Evolutionary conservation across 257 asterid genomes (phyloP), one percentile per base, ranked within the genome.

Genomic region (Solanum bulbocastanum): DNA sequence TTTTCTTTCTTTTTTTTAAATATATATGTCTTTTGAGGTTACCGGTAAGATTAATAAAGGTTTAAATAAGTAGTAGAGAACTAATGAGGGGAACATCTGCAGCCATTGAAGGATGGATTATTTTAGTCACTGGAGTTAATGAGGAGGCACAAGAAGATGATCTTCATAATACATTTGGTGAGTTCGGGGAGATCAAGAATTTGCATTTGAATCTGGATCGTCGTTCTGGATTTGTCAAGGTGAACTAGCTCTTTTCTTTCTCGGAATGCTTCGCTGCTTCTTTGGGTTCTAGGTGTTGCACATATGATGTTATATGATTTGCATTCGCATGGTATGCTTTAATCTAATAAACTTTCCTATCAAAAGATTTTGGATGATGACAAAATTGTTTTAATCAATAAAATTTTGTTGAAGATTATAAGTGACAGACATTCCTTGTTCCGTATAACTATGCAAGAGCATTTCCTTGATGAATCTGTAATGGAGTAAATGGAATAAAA

Each of bases 51-150:
- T 25, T 78, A 40, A 42, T 14, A 25, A 78, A 42, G 25, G 62
- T 42, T 78, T 78, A 78, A 62, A 84, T 39, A 62, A 62, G 36
- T 18, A 37, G 49, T 66, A 30, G 84, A 89, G 82, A 56, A 82
- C 88, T 93, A 36, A 87, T 86, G 89, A 13, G 83, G n/a, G 30
- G 79, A 90, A 33, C 37, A 72, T 87, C 22, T 93, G 94, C 94
- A 97, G 99, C 99, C 65, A 94, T 97, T 90, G 99, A 97, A 93
- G 99, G 99, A 91, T 97, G 99, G 99, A 97, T 97, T 92, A 65
- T 97, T 92, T 91, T 97, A 8, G 99, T 93, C 69, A 94, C 98
- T 86, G 99, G 99, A 88, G 96, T 97, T 83, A 98, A 97, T 87
- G 99, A 97, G 87, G 99, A 97, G 93, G 98, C 98, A 10, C 99